A percentile compares a stretch with the other conserved stretches of the same genome.
phyloP scores from a whole-genome alignment of 805 yeast species.

The Metschnikowia cerradonensis region DNA sequence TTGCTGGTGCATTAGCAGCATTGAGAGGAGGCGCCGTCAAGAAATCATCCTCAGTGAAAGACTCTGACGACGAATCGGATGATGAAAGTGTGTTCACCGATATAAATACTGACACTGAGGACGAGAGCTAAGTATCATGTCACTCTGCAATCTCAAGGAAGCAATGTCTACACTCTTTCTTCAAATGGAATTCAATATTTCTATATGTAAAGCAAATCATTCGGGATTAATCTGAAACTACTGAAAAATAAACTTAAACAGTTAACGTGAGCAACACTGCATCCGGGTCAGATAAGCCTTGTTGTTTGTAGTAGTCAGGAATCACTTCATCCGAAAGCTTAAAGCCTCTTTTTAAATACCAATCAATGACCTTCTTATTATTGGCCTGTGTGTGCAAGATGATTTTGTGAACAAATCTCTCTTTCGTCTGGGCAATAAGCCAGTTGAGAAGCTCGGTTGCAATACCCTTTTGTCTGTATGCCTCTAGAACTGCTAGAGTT shows the following conservation, averaged over 20 bases:
- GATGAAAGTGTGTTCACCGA: conserved; percentile 41
- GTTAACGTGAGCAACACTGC: conserved; percentile 39
- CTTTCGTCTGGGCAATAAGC: conserved; percentile 53
- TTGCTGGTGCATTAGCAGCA: conserved; percentile 72
- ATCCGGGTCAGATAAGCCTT: conserved; percentile 44
- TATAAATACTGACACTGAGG: conserved; percentile 41
- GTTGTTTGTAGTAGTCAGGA: conserved; percentile 47
- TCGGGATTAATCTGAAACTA: neutral
- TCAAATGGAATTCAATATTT: neutral
- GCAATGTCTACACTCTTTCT: neutral
- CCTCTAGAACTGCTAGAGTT: conserved; percentile 60
- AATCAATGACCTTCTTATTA: conserved; percentile 39
- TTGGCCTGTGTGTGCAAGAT: conserved; percentile 50
- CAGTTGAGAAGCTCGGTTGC: conserved; percentile 57
- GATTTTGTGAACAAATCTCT: conserved; percentile 50
- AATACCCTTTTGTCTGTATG: conserved; percentile 59
- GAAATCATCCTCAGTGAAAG: conserved; percentile 30
- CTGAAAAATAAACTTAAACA: conserved; percentile 15
- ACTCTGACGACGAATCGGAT: conserved; percentile 38
- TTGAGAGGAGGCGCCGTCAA: conserved; percentile 59
- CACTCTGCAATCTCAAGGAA: neutral
- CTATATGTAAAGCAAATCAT: neutral
- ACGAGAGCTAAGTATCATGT: conserved; percentile 24
- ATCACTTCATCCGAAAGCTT: conserved; percentile 28
- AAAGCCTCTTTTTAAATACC: conserved; percentile 54